Evolutionary conservation across 257 asterid species (phyloP).

Genomic region (Mentha longifolia): DNA sequence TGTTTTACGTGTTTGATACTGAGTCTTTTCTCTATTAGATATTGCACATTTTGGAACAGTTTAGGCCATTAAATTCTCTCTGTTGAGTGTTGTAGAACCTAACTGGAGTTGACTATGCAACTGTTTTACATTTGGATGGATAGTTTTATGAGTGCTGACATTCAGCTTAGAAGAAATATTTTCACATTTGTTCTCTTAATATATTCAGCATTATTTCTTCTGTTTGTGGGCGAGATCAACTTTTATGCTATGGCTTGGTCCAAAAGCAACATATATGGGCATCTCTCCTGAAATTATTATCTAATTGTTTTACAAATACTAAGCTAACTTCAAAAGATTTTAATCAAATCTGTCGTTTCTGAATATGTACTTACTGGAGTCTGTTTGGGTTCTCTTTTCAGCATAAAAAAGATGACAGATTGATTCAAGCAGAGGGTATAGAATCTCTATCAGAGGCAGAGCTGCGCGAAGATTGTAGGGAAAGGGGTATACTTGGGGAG

Average conservation of each 20-base stretch:
- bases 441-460: constrained; percentile 93
- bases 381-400: constrained; percentile 30
- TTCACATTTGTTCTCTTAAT: too few relatives aligned
- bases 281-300: background rate
- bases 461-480: constrained; percentile 92
- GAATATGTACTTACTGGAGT: constrained; percentile 23
- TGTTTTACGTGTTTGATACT: constrained; percentile 17
- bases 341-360: background rate
- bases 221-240: background rate
- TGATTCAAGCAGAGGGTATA: constrained; percentile 89
- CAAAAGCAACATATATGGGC: background rate
- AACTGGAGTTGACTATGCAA: constrained; percentile 11
- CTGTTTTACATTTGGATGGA: too few relatives aligned
- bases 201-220: too few relatives aligned
- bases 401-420: constrained; percentile 79
- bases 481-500: constrained; percentile 86
- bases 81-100: constrained; percentile 2
- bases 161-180: too few relatives aligned
- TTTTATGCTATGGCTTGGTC: background rate
- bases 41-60: constrained; percentile 19
- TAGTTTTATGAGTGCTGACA: too few relatives aligned
- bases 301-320: constrained; percentile 2
- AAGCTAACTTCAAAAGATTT: background rate
- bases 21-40: constrained; percentile 14
- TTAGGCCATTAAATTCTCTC: constrained; percentile 17